Base-by-base conservation (phyloP, 2,329 filamentous ascomycete species). In the Cucurbitaria berberidis region DNA sequence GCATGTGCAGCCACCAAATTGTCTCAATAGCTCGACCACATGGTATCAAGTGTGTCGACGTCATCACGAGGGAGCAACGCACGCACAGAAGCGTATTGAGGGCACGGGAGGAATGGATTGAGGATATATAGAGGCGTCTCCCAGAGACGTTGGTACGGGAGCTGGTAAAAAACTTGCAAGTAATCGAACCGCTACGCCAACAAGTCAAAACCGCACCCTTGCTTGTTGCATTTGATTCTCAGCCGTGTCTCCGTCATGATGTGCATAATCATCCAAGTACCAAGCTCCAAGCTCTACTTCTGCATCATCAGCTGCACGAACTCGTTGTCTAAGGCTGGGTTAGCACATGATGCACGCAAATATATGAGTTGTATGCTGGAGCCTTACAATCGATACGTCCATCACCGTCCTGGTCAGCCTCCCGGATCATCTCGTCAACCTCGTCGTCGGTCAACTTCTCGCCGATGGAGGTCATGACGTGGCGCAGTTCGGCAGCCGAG, bases 341-440 rank as follows among this genome's bases (percentile, higher is more conserved):
- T 45, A 62, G 59, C 49, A 47, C 50, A 10, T 54, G 42, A 32
- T 38, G 13, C 35, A 38, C 15, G 15, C 18, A 10, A 22, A 21
- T 21, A 26, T n/a, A 9, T 8, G 13, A 16, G 18, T 15, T 21
- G 5, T 16, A 26, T 34, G 15, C 40, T 18, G 15, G 16, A 27
- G 26, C 39, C 80, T 72, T 72, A 86, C 84, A 88, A 73, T 87
- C 85, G 72, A 88, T 87, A 59, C 80, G 79, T 52, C 85, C 85
- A 66, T 87, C 84, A 35, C 83, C 84, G 69, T 88, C 82, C 77
- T 84, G 82, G 66, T 88, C 85, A 59, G 85, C 84, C 76, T 86
- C 82, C 67, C 82, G 75, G 69, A 88, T 84, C 84, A 87, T 87
- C 76, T 86, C 83, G 57, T 86, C 83, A 53, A 87, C 82, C 76